phyloP scores from a whole-genome alignment of 331 rosid species.

The Cydonia oblonga region DNA sequence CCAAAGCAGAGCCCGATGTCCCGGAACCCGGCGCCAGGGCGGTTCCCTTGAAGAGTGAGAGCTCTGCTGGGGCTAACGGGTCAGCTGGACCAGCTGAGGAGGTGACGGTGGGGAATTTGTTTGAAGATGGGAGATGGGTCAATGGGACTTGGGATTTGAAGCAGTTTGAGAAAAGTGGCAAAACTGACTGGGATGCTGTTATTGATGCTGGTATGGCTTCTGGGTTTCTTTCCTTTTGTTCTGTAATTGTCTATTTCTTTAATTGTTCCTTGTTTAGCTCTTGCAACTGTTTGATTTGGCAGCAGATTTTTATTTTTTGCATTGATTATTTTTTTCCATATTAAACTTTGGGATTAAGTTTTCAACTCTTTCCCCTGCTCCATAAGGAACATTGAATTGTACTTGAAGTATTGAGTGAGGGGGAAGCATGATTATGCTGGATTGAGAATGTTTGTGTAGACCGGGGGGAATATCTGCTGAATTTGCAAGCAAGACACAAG shows the following conservation, averaged over 20 bases:
- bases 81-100: slow-evolving; percentile 32
- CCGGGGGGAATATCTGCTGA: not conserved
- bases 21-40: slow-evolving; percentile 18
- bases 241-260: not conserved
- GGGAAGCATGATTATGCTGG: too few relatives aligned
- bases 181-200: slow-evolving; percentile 87
- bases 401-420: not conserved
- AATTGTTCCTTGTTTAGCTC: not conserved
- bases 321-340: not conserved
- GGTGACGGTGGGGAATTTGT: slow-evolving; percentile 19
- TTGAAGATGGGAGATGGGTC: slow-evolving; percentile 64
- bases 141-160: slow-evolving; percentile 90
- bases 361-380: not conserved
- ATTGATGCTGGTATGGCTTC: slow-evolving; percentile 75
- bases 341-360: not conserved
- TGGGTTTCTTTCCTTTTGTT: not conserved
- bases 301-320: not conserved
- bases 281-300: not conserved
- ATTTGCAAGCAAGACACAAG: too few relatives aligned
- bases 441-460: not conserved
- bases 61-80: slow-evolving; percentile 44
- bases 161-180: slow-evolving; percentile 70
- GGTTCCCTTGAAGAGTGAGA: slow-evolving; percentile 9
- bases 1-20: slow-evolving; percentile 16
- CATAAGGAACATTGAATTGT: not conserved